phyloP scores from a whole-genome alignment of 108 stramenopile genomes.

The Cyclotella sp. region DNA sequence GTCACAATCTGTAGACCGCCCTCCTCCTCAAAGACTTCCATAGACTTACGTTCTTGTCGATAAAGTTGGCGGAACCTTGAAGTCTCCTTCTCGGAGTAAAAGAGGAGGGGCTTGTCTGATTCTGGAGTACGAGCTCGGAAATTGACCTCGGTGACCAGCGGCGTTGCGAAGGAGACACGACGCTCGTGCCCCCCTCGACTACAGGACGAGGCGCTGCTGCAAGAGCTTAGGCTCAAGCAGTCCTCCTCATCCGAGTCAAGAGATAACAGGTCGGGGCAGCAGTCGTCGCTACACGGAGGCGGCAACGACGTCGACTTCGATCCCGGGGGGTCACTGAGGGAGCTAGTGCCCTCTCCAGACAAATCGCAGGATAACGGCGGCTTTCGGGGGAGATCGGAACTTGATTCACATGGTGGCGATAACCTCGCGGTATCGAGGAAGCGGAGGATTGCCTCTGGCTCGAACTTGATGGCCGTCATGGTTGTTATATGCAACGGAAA shows the following conservation, averaged over 20 bases:
- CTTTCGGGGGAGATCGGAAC: background rate
- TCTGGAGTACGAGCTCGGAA: conserved; percentile 67
- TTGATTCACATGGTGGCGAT: conserved; percentile 26
- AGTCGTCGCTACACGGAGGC: conserved; percentile 26
- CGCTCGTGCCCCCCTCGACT: conserved; percentile 41
- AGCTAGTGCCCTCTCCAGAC: background rate
- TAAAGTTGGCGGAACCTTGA: conserved; percentile 85
- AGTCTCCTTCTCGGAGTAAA: conserved; percentile 79
- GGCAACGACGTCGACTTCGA: background rate
- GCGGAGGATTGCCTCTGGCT: conserved; percentile 68
- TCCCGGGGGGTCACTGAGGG: background rate
- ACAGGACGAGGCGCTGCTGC: conserved; percentile 57
- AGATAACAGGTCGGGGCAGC: conserved; percentile 45
- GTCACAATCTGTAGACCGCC: conserved; percentile 52
- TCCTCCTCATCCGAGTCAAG: conserved; percentile 51
- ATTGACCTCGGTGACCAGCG: conserved; percentile 74
- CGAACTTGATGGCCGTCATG: conserved; percentile 52
- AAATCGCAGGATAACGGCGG: conserved; percentile 32
- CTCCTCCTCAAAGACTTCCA: conserved; percentile 33
- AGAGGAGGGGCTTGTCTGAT: conserved; percentile 48
- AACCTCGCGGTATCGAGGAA: conserved; percentile 44
- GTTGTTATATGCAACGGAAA: conserved; percentile 11
- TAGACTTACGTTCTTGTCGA: conserved; percentile 72
- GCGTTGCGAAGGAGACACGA: conserved; percentile 70
- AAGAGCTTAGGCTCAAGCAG: conserved; percentile 56